These are phyloP conservation scores for Viola pubescens DNA, from an alignment of 441 rosid species.

Conservation along the genomic window DNA sequence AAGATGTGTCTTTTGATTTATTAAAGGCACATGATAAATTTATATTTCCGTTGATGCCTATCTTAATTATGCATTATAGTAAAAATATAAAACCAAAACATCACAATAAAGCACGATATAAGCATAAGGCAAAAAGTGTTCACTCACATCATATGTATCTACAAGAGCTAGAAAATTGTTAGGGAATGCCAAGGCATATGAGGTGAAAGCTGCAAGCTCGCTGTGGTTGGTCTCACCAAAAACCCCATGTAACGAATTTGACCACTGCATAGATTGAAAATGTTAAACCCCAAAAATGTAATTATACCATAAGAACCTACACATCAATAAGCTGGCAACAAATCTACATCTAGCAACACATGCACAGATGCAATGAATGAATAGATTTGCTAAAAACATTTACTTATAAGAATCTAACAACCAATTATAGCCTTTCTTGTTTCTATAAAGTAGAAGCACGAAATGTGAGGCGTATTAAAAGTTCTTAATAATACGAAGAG, in stretches of 20 bases:
- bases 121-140: conserved; percentile 12
- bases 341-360: no score
- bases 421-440: no score
- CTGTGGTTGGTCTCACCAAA: conserved; percentile 90
- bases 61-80: not conserved
- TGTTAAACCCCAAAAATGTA: conserved; percentile 11
- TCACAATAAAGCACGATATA: not conserved
- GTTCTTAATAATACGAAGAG: no score
- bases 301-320: conserved; percentile 2
- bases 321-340: not conserved
- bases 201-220: conserved; percentile 84
- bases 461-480: no score
- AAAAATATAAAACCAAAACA: not conserved
- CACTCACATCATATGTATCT: conserved; percentile 87
- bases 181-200: conserved; percentile 91
- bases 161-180: conserved; percentile 73
- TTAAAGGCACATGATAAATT: no score
- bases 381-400: no score
- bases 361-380: no score
- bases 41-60: no score
- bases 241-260: conserved; percentile 35
- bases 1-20: no score
- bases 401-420: no score
- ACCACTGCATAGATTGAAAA: conserved; percentile 44
- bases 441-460: no score